phyloP scores from a whole-genome alignment of 176 grass and related monocot genomes.

The Raddia guianensis region DNA sequence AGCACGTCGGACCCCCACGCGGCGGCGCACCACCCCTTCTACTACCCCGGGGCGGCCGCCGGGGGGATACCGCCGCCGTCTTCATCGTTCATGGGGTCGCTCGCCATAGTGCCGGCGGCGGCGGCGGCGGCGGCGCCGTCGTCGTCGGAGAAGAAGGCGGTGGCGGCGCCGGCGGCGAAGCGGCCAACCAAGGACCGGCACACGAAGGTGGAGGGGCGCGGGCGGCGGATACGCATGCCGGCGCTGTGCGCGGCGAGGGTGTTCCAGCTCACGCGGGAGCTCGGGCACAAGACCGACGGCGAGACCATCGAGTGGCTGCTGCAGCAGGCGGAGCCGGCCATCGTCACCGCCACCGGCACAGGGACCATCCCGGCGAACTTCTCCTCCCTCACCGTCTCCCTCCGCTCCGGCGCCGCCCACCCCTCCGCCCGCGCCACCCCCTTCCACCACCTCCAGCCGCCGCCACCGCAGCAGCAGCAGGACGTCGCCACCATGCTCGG shows the following conservation, averaged over 20 bases:
- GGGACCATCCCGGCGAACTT: slow-evolving; percentile 95
- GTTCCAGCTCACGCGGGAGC: slow-evolving; percentile 97
- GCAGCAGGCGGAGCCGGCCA: slow-evolving; percentile 93
- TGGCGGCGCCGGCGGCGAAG: slow-evolving; percentile 33
- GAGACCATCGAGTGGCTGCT: slow-evolving; percentile 99
- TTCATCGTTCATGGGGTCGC: slow-evolving; percentile 74
- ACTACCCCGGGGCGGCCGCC: slow-evolving; percentile 45
- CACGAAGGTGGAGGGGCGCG: slow-evolving; percentile 95
- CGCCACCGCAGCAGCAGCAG: slow-evolving; percentile 50
- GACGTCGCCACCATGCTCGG: slow-evolving; percentile 77
- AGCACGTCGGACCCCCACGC: slow-evolving; percentile 75
- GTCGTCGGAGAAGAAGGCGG: slow-evolving; percentile 44
- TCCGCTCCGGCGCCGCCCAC: slow-evolving; percentile 58
- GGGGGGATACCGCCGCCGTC: neutral
- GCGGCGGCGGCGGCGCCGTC: neutral
- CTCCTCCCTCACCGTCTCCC: slow-evolving; percentile 80
- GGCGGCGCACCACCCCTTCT: slow-evolving; percentile 53
- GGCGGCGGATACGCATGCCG: slow-evolving; percentile 96
- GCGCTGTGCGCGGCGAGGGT: slow-evolving; percentile 92
- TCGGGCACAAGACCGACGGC: slow-evolving; percentile 96
- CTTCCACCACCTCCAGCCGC: slow-evolving; percentile 43
- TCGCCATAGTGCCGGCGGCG: slow-evolving; percentile 40
- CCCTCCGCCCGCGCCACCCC: slow-evolving; percentile 39
- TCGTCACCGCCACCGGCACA: slow-evolving; percentile 89
- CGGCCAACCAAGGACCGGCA: slow-evolving; percentile 86